Evolutionary conservation across 139 green algal species (phyloP).

Genomic region (Eudorina sp.): DNA sequence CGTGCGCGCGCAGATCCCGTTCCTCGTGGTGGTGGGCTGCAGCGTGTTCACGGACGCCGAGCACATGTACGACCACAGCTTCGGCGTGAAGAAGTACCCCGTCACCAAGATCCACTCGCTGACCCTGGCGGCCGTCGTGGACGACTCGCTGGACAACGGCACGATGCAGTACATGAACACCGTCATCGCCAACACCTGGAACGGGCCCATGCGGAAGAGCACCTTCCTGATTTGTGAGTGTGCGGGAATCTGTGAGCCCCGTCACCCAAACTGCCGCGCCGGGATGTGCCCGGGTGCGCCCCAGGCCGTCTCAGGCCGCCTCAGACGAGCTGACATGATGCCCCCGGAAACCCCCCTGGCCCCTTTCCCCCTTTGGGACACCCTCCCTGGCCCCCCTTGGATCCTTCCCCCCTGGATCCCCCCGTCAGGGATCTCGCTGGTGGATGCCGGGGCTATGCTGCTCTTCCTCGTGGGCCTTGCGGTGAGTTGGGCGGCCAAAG

Average conservation of each 20-base stretch:
- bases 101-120: constrained; percentile 14
- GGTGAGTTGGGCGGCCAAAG: no score
- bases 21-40: constrained; percentile 45
- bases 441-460: constrained; percentile 51
- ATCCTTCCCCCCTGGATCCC: no score
- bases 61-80: constrained; percentile 26
- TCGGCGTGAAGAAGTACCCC: constrained; percentile 17
- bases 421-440: constrained; percentile 58
- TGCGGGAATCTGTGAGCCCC: no score
- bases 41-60: constrained; percentile 52
- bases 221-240: constrained; percentile 56
- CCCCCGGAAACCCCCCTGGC: no score
- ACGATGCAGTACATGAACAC: constrained; percentile 59
- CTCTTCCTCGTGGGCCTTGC: constrained; percentile 44
- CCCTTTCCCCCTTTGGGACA: no score
- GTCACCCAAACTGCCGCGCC: no score
- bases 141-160: constrained; percentile 54
- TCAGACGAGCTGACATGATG: no score
- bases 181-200: constrained; percentile 24
- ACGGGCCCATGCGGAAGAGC: constrained; percentile 35
- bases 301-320: no score
- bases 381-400: no score
- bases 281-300: no score
- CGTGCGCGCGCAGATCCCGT: constrained; percentile 15
- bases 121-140: constrained; percentile 60